These are phyloP conservation scores for Canavalia gladiata DNA, from an alignment of 306 rosid genomes.

Conservation along the genomic window DNA sequence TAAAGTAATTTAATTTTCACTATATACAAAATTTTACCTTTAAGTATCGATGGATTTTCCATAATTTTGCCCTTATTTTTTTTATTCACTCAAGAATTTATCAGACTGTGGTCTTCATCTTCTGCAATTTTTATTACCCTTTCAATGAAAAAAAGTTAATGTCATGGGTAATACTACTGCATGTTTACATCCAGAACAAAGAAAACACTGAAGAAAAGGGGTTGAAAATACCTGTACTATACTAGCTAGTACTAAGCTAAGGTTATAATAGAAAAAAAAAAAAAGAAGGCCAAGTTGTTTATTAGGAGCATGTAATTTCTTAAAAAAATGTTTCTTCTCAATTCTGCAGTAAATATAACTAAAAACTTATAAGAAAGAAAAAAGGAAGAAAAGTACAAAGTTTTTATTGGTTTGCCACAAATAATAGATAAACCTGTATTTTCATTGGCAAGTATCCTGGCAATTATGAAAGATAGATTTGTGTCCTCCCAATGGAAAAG, in stretches of 20 bases:
- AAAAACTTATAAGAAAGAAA: not conserved
- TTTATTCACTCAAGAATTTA: no score
- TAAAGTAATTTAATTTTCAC: no score
- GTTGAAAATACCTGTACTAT: not conserved
- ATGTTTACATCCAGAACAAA: not conserved
- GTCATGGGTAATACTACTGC: not conserved
- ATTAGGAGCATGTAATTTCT: constrained; percentile 5
- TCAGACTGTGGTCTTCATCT: not conserved
- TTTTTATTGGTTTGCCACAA: not conserved
- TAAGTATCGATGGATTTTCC: no score
- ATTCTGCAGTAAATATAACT: not conserved
- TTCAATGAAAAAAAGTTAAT: not conserved
- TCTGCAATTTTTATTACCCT: not conserved
- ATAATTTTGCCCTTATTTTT: no score
- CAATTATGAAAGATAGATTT: not conserved
- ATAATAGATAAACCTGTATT: not conserved
- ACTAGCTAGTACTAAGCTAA: no score
- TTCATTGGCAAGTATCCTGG: constrained; percentile 3
- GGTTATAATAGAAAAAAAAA: no score
- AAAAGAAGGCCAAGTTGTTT: not conserved
- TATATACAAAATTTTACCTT: no score
- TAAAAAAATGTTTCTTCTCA: not conserved
- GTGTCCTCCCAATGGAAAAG: constrained; percentile 4
- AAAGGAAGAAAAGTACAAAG: no score
- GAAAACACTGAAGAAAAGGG: not conserved